Conservation (phyloP, 805 yeast genomes). For the Yarrowia sp. region DNA sequence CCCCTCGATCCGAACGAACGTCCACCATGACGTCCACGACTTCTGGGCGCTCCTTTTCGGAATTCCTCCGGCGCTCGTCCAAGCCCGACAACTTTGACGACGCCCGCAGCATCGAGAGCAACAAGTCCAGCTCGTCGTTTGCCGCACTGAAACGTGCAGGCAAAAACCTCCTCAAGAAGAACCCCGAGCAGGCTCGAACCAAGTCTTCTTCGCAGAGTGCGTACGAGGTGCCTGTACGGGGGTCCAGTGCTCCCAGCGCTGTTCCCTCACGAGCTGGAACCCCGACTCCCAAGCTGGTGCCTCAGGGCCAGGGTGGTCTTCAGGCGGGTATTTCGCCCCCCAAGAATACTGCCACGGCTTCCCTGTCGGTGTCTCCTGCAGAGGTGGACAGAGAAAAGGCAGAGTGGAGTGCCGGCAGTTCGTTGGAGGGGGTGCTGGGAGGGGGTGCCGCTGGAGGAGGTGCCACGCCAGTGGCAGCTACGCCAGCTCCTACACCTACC, state of each 20-base stretch:
- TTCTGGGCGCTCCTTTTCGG: slow-evolving; percentile 7
- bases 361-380: slow-evolving; percentile 17
- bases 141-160: slow-evolving; percentile 18
- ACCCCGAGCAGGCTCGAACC: slow-evolving; percentile 11
- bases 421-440: slow-evolving; percentile 6
- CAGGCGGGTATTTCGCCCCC: neutral
- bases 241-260: neutral
- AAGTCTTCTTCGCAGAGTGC: neutral
- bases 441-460: neutral
- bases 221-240: neutral
- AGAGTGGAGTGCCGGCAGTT: slow-evolving; percentile 4
- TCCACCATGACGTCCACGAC: slow-evolving; percentile 18
- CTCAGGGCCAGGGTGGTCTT: neutral
- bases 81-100: slow-evolving; percentile 21
- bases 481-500: neutral
- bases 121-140: neutral
- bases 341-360: slow-evolving; percentile 22
- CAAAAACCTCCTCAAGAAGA: slow-evolving; percentile 12
- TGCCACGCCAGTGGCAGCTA: neutral
- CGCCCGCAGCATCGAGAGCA: neutral
- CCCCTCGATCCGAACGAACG: neutral
- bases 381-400: slow-evolving; percentile 1
- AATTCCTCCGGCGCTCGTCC: slow-evolving; percentile 15
- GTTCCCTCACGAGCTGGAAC: neutral
- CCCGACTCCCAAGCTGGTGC: neutral